Percentiles rank a stretch among this genome's conserved stretches.
These are phyloP conservation scores for Sphagnum tenellum DNA, from an alignment of 225 moss, liverwort and hornwort species.

Conservation along the genomic window DNA sequence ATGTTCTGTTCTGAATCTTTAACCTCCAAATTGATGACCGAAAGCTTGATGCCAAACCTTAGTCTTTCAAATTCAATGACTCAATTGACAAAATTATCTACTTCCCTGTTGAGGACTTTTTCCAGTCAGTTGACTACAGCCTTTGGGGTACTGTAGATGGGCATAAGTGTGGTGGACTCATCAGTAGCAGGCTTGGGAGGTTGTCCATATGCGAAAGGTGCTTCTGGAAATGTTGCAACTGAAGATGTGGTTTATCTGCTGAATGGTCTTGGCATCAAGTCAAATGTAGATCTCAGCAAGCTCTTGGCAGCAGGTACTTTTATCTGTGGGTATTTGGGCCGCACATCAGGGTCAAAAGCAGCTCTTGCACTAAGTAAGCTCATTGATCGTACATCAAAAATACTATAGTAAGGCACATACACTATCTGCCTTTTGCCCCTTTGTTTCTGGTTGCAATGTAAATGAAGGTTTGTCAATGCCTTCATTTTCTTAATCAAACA, in stretches of 20 bases:
- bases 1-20: no score
- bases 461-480: no score
- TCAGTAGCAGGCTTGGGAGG: slow-evolving; percentile 92
- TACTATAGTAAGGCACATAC: background rate
- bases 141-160: slow-evolving; percentile 53
- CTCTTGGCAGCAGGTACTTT: slow-evolving; percentile 82
- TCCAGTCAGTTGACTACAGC: no score
- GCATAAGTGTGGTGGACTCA: slow-evolving; percentile 81
- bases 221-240: slow-evolving; percentile 94
- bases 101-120: no score
- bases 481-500: no score
- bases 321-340: slow-evolving; percentile 67
- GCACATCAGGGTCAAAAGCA: slow-evolving; percentile 69
- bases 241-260: slow-evolving; percentile 92
- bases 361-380: slow-evolving; percentile 61
- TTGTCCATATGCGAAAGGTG: slow-evolving; percentile 86
- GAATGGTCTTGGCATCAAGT: slow-evolving; percentile 82
- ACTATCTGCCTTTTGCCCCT: no score
- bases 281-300: slow-evolving; percentile 72
- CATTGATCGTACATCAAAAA: slow-evolving; percentile 22
- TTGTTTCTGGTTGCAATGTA: no score
- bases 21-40: no score
- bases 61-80: no score
- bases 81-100: no score
- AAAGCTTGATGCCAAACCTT: no score